A percentile compares a stretch with the other conserved stretches of the same genome.
Conservation (phyloP, 495 filamentous ascomycete genomes). For the Daldinia childiae region DNA sequence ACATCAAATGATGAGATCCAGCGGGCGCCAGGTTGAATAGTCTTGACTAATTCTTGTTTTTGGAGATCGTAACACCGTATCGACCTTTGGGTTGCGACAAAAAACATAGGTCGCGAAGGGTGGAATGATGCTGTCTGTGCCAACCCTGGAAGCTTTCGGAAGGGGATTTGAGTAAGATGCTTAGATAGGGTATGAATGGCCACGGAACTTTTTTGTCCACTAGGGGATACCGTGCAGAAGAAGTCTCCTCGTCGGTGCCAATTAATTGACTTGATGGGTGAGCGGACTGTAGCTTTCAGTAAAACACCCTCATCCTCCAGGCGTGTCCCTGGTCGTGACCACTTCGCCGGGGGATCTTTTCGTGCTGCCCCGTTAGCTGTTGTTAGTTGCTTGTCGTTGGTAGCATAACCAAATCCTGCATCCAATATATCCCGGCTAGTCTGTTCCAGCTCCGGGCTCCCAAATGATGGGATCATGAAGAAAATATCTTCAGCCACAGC, state of each 20-base stretch:
- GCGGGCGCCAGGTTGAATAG: constrained; percentile 88
- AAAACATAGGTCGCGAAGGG: constrained; percentile 89
- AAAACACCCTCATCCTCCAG: constrained; percentile 81
- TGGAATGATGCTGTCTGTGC: constrained; percentile 94
- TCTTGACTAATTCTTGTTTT: constrained; percentile 87
- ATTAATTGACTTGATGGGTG: constrained; percentile 85
- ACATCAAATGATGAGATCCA: constrained; percentile 96
- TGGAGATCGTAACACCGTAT: constrained; percentile 93
- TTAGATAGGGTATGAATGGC: constrained; percentile 95
- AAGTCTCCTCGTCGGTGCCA: constrained; percentile 97
- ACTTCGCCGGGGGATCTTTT: constrained; percentile 80
- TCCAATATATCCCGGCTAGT: constrained; percentile 79
- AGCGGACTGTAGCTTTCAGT: constrained; percentile 79
- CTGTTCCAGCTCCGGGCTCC: constrained; percentile 74
- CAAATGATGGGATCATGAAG: constrained; percentile 78
- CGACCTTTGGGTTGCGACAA: constrained; percentile 91
- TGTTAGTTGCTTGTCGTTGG: constrained; percentile 65
- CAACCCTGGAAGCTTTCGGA: constrained; percentile 85
- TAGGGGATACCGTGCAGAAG: constrained; percentile 88
- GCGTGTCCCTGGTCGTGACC: constrained; percentile 79
- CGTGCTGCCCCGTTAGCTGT: constrained; percentile 66
- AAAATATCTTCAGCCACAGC: constrained; percentile 86
- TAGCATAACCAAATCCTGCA: constrained; percentile 89
- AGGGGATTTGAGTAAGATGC: constrained; percentile 92
- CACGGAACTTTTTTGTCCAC: constrained; percentile 80